Evolutionary conservation across 2,329 filamentous ascomycete genomes (phyloP).

Genomic region (Cercospora sesami): DNA sequence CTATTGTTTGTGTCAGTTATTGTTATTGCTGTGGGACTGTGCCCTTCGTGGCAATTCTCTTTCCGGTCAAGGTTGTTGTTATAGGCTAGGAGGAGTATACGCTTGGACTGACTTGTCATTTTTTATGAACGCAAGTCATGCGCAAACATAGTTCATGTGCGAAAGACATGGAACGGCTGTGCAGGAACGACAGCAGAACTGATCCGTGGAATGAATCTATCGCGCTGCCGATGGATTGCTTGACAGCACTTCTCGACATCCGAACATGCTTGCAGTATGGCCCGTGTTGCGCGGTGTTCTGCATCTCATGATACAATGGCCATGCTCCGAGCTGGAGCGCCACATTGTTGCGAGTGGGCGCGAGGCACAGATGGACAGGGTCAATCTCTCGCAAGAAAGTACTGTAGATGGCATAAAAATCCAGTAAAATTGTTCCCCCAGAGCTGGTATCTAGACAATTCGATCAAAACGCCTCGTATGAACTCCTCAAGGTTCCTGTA

Average conservation of each 20-base stretch:
- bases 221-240: background rate
- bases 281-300: background rate
- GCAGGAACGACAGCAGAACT: background rate
- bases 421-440: background rate
- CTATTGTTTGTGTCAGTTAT: background rate
- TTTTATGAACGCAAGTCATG: background rate
- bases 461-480: background rate
- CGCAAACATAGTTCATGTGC: background rate
- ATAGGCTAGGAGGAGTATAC: background rate
- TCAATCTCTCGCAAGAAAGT: no score
- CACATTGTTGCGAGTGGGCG: background rate
- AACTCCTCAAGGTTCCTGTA: background rate
- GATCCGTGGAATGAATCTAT: background rate
- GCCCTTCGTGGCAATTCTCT: background rate
- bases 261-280: background rate
- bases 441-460: background rate
- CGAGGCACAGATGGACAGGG: background rate
- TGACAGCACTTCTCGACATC: background rate
- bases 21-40: background rate
- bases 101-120: background rate
- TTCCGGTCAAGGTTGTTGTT: background rate
- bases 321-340: background rate
- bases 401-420: background rate
- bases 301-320: background rate
- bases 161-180: background rate